Percentiles rank a stretch among this genome's conserved stretches.
phyloP scores from a whole-genome alignment of 1,139 yeast species.

The Yamadazyma jaroonii region DNA sequence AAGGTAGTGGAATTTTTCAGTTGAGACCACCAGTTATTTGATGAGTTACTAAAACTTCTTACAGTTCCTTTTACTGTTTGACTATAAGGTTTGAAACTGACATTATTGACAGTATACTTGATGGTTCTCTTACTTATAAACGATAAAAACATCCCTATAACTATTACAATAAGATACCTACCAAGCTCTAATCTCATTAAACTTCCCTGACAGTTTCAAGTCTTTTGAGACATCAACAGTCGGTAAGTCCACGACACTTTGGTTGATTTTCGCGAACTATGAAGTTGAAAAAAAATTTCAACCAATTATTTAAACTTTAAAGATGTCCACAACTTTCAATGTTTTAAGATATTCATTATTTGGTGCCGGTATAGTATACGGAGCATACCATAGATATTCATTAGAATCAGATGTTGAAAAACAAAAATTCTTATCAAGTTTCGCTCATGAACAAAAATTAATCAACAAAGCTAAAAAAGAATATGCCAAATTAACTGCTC shows the following conservation, averaged over 20 bases:
- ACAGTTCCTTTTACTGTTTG: conserved; percentile 5
- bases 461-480: conserved; percentile 87
- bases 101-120: conserved; percentile 3
- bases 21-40: conserved; percentile 12
- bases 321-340: conserved; percentile 37
- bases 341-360: conserved; percentile 92
- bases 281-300: conserved; percentile 8
- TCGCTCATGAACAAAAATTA: conserved; percentile 67
- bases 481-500: conserved; percentile 66
- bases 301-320: conserved; percentile 5
- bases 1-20: conserved; percentile 13
- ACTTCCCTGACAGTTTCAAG: background rate
- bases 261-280: background rate
- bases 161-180: conserved; percentile 17
- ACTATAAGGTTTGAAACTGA: background rate
- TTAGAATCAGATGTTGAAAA: conserved; percentile 60
- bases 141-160: conserved; percentile 31
- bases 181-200: background rate
- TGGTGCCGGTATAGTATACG: conserved; percentile 86
- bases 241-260: background rate
- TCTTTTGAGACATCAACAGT: background rate
- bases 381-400: conserved; percentile 78
- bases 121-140: conserved; percentile 22
- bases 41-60: conserved; percentile 8
- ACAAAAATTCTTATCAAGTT: conserved; percentile 57